Evolutionary conservation across 164 flowering plant genomes (phyloP).

Genomic region (Vitis riparia): DNA sequence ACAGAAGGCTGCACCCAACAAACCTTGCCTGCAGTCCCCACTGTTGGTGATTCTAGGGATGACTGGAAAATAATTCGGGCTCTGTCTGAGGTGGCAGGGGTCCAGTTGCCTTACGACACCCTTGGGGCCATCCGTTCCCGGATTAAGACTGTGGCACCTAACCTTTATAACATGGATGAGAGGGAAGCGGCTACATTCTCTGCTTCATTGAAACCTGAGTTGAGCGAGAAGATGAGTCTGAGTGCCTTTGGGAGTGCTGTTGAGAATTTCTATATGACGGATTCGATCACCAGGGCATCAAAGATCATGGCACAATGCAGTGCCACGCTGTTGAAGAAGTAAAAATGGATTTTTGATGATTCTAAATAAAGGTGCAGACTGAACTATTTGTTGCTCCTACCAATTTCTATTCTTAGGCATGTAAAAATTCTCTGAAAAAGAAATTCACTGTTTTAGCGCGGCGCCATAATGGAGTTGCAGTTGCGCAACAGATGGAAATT

Average conservation of each 20-base stretch:
- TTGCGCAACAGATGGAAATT: no score
- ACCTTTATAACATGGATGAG: conserved; percentile 69
- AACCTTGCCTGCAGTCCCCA: conserved; percentile 92
- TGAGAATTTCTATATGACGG: conserved; percentile 95
- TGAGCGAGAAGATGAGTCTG: conserved; percentile 30
- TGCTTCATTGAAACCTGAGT: conserved; percentile 53
- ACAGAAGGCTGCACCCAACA: conserved; percentile 90
- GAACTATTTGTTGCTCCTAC: no score
- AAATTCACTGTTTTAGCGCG: no score
- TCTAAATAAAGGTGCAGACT: no score
- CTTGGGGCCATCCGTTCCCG: conserved; percentile 58
- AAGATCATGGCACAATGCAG: conserved; percentile 99
- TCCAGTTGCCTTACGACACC: conserved; percentile 63
- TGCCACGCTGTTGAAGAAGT: conserved; percentile 59
- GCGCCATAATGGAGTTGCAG: no score
- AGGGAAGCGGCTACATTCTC: conserved; percentile 64
- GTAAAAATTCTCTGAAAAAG: no score
- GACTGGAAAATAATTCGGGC: conserved; percentile 98
- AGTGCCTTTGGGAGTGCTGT: conserved; percentile 50
- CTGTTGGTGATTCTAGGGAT: conserved; percentile 97
- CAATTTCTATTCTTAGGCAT: no score
- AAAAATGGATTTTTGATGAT: conserved; percentile 10
- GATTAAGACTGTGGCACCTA: conserved; percentile 80
- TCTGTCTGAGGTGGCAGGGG: conserved; percentile 83
- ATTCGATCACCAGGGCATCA: conserved; percentile 91